Evolutionary conservation across 2,329 filamentous ascomycete genomes (phyloP).

Genomic region (Colletotrichum falcatum): DNA sequence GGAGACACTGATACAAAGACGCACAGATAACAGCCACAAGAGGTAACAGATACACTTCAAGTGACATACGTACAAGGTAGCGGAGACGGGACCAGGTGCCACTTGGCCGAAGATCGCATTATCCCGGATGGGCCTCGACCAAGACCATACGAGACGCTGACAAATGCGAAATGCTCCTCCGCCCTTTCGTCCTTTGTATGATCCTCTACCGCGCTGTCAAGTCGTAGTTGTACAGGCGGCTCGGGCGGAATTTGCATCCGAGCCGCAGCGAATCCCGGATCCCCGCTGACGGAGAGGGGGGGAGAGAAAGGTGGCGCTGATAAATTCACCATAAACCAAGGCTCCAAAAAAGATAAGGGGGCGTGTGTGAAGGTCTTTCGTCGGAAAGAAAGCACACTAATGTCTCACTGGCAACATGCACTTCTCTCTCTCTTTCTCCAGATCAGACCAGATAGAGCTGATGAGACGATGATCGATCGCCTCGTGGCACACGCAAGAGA

Average conservation of each 20-base stretch:
- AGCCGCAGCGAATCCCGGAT: not conserved
- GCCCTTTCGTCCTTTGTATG: too few relatives aligned
- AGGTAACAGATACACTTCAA: not conserved
- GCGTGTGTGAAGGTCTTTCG: not conserved
- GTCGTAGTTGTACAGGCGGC: slow-evolving; percentile 4
- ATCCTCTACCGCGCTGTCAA: slow-evolving; percentile 5
- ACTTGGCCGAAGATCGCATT: not conserved
- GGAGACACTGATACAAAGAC: not conserved
- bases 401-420: not conserved
- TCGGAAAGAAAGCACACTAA: not conserved
- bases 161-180: slow-evolving; percentile 20
- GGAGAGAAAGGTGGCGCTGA: too few relatives aligned
- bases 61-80: not conserved
- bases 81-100: not conserved
- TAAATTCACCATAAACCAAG: not conserved
- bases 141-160: slow-evolving; percentile 11
- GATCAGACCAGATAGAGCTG: slow-evolving; percentile 3
- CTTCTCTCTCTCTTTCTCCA: not conserved
- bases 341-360: not conserved
- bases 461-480: not conserved
- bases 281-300: too few relatives aligned
- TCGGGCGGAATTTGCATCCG: slow-evolving; percentile 23
- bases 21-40: not conserved
- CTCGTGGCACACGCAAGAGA: not conserved
- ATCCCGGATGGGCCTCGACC: not conserved